Percentiles rank a stretch among this genome's conserved stretches.
Evolutionary conservation across 1,284 basidiomycete species (phyloP).

Genomic region (Cutaneotrichosporon sp.): DNA sequence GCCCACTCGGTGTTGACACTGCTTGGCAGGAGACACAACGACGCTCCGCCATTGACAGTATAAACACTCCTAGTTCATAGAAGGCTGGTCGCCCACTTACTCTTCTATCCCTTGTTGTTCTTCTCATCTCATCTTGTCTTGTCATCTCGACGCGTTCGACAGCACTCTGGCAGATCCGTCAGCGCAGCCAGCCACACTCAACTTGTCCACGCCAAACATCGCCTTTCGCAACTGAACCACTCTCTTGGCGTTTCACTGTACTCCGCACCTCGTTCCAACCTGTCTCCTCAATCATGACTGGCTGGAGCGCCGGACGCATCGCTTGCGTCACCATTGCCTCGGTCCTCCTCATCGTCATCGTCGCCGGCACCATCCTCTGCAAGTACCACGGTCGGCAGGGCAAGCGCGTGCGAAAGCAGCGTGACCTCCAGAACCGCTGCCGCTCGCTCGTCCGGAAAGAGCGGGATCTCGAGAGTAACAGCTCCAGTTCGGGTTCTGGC

Average conservation of each 20-base stretch:
- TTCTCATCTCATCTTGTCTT: background rate
- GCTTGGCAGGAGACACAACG: background rate
- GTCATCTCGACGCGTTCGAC: background rate
- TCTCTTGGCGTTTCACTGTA: background rate
- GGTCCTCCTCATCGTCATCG: background rate
- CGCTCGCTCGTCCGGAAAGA: conserved; percentile 1
- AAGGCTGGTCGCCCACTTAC: background rate
- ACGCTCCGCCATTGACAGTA: background rate
- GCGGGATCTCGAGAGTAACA: background rate
- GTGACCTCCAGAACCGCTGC: background rate
- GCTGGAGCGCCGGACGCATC: background rate
- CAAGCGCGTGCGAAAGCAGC: background rate
- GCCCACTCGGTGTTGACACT: background rate
- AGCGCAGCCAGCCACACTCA: background rate
- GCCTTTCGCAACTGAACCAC: background rate
- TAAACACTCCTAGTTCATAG: background rate
- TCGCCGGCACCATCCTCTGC: conserved; percentile 5
- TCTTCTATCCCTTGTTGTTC: background rate
- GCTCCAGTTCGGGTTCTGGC: background rate
- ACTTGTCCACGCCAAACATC: background rate
- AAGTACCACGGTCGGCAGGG: background rate
- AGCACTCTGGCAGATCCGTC: background rate
- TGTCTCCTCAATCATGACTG: background rate
- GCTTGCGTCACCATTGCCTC: background rate
- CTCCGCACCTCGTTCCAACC: background rate